Base-by-base conservation (phyloP, 164 flowering plant genomes). In the Chimonanthus praecox region DNA sequence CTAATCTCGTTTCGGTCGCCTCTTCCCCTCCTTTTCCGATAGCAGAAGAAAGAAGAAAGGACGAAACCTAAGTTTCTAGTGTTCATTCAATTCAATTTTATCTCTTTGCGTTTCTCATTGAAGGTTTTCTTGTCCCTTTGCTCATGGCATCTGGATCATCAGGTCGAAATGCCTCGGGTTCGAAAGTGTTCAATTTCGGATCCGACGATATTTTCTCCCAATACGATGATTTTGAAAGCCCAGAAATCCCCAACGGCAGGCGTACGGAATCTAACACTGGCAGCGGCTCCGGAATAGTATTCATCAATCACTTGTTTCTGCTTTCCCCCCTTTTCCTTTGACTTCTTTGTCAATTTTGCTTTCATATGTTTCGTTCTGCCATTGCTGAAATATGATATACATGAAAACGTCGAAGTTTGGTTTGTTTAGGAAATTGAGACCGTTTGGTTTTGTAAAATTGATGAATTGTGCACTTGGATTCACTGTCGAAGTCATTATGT, bases 111-210 rank as follows among this genome's bases (percentile, higher is more conserved):
- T n/a, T 47, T 9, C 15, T 54, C 54, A 48, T 44, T 21, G 13
- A 48, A 44, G 7, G 33, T 47, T 47, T 68, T 68, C 5, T 49
- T 3, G 49, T 58, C 1, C 6, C 47, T 67, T 33, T 15, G 51
- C 7, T 69, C 13, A 92, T 91, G 98, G 97, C 96, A 58, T 92
- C 94, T 67, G 96, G 94, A 76, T 83, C 94, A 13, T 82, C 92
- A 58, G 90, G 88, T 61, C 80, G 96, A 75, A 64, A 78, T 18
- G 80, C 77, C 60, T 77, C 90, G n/a, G 87, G 87, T 16, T 80
- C 91, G n/a, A 87, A 88, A 80, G 90, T 85, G 47, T 94, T 88
- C 63, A 96, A 92, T 87, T 92, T 92, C 74, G 90, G 81, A 3
- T 71, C 96, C 6, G 97, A 89, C 73, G 92, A 92, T 62, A 85